A percentile compares a stretch with the other conserved stretches of the same genome.
These are phyloP conservation scores for Huntiella bhutanensis DNA, from an alignment of 2,329 filamentous ascomycete species.

Conservation along the genomic window DNA sequence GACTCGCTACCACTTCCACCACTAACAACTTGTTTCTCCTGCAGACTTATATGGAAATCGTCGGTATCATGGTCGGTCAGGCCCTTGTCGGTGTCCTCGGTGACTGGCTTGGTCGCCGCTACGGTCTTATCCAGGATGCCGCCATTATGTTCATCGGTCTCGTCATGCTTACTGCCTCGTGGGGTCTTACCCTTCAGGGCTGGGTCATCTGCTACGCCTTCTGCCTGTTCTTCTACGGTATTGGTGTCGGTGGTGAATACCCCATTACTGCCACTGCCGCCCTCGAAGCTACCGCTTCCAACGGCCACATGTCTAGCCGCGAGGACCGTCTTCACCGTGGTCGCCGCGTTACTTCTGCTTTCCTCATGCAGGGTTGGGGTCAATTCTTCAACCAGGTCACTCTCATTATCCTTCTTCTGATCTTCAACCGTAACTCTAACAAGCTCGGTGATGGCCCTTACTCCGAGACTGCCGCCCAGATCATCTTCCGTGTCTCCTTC, in stretches of 20 bases:
- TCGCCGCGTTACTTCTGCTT: slow-evolving; percentile 85
- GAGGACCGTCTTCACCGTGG: slow-evolving; percentile 91
- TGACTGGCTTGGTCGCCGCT: slow-evolving; percentile 72
- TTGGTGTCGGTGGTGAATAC: slow-evolving; percentile 68
- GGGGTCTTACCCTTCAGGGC: slow-evolving; percentile 71
- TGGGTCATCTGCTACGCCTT: slow-evolving; percentile 97
- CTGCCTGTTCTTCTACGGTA: slow-evolving; percentile 64
- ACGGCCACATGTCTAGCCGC: slow-evolving; percentile 72
- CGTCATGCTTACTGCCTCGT: slow-evolving; percentile 76
- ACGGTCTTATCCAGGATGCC: slow-evolving; percentile 90
- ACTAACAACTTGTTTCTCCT: slow-evolving; percentile 1
- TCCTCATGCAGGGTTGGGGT: slow-evolving; percentile 97
- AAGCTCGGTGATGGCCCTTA: slow-evolving; percentile 54
- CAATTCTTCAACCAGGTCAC: slow-evolving; percentile 87
- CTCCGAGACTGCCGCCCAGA: slow-evolving; percentile 58
- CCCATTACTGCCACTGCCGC: slow-evolving; percentile 92
- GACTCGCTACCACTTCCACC: not conserved
- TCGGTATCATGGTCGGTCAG: slow-evolving; percentile 89
- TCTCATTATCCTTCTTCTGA: slow-evolving; percentile 67
- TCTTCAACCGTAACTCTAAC: slow-evolving; percentile 44
- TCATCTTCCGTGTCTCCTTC: slow-evolving; percentile 82
- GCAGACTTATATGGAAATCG: slow-evolving; percentile 68
- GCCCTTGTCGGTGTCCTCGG: slow-evolving; percentile 59
- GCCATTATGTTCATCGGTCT: slow-evolving; percentile 84
- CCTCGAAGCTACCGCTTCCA: slow-evolving; percentile 77